Evolutionary conservation across 495 filamentous ascomycete species (phyloP).

Genomic region (Hypoxylon lienhwacheense): DNA sequence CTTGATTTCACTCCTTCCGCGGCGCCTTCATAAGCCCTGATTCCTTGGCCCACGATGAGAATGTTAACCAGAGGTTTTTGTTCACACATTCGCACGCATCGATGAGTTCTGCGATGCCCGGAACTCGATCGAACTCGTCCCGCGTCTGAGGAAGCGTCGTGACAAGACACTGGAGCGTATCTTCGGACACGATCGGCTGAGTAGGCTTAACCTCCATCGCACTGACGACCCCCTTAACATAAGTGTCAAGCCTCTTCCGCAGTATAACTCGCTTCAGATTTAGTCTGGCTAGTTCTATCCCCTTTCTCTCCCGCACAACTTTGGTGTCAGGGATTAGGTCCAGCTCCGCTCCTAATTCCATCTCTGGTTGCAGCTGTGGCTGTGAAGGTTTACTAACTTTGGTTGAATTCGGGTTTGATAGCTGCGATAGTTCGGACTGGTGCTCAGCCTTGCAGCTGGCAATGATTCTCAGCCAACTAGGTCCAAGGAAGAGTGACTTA

Average conservation of each 20-base stretch:
- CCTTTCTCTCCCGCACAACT: too few relatives aligned
- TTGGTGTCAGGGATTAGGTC: too few relatives aligned
- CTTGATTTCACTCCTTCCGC: not conserved
- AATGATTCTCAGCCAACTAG: slow-evolving; percentile 20
- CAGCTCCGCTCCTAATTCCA: too few relatives aligned
- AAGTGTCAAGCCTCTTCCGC: not conserved
- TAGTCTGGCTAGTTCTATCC: not conserved
- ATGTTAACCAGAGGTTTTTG: slow-evolving; percentile 5
- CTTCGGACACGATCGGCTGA: slow-evolving; percentile 3
- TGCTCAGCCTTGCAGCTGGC: slow-evolving; percentile 5
- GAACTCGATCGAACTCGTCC: slow-evolving; percentile 6
- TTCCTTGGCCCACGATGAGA: not conserved
- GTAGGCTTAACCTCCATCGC: slow-evolving; percentile 1
- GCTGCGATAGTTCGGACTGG: not conserved
- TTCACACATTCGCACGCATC: not conserved
- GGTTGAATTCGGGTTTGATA: not conserved
- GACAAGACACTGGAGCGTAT: slow-evolving; percentile 7
- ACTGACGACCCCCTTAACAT: not conserved
- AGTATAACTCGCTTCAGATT: not conserved
- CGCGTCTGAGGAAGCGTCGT: slow-evolving; percentile 4
- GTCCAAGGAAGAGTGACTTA: slow-evolving; percentile 4
- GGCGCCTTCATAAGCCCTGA: not conserved
- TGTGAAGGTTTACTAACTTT: not conserved
- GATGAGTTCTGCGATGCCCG: slow-evolving; percentile 1
- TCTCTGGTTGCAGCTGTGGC: not conserved